Conservation (phyloP, 2,329 filamentous ascomycete genomes). For the Ceratocystis destructans region DNA sequence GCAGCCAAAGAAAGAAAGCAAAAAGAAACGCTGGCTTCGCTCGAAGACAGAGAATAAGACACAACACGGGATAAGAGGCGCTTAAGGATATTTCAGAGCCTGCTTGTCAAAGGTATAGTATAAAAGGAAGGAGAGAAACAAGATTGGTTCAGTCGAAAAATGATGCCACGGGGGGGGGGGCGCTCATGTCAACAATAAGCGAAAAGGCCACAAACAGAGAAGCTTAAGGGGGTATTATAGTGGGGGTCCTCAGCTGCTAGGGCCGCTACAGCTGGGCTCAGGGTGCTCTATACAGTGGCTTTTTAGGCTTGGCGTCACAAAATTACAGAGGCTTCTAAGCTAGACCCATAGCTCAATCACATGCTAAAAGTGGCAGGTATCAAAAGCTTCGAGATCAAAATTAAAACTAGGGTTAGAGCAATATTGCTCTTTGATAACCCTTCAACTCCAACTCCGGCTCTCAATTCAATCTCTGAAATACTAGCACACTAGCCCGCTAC, state of each 20-base stretch:
- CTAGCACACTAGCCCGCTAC: too few species aligned
- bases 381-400: too few species aligned
- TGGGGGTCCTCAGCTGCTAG: too few species aligned
- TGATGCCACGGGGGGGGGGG: background rate
- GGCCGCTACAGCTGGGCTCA: too few species aligned
- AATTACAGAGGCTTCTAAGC: too few species aligned
- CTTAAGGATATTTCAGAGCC: constrained; percentile 5
- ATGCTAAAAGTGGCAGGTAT: too few species aligned
- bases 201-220: background rate
- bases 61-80: background rate
- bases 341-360: too few species aligned
- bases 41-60: background rate
- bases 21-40: background rate
- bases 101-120: background rate
- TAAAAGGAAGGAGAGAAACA: background rate
- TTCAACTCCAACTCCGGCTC: background rate
- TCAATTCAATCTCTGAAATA: too few species aligned
- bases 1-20: background rate
- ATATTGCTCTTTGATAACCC: background rate
- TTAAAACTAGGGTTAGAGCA: too few species aligned
- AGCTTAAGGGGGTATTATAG: background rate
- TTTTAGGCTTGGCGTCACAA: too few species aligned
- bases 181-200: background rate
- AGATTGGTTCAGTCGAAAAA: background rate
- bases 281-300: too few species aligned